Percentiles rank a stretch among this genome's conserved stretches.
Evolutionary conservation across 176 grass and related monocot genomes (phyloP).

Genomic region (Puya raimondii): DNA sequence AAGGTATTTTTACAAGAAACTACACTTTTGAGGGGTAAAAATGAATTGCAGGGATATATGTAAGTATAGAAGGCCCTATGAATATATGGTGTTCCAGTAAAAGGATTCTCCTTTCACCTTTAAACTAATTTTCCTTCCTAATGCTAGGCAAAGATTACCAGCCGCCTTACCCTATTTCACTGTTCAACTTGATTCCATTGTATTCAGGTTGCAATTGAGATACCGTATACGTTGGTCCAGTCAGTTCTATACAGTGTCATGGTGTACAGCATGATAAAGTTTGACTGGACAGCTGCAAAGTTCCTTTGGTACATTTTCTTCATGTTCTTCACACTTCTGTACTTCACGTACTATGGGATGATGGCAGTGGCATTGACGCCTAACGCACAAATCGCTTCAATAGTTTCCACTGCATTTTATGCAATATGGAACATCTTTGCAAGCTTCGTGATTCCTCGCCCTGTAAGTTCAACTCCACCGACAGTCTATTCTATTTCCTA

Average conservation of each 20-base stretch:
- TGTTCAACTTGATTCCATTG: neutral
- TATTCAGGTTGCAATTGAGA: constrained; percentile 10
- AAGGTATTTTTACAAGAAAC: too few relatives aligned
- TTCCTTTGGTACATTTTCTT: constrained; percentile 59
- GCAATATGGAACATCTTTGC: constrained; percentile 20
- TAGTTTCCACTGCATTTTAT: constrained; percentile 18
- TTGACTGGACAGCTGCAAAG: constrained; percentile 18
- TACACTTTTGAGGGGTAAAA: too few relatives aligned
- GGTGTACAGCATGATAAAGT: constrained; percentile 5
- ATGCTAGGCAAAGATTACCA: too few relatives aligned
- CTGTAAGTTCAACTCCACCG: neutral
- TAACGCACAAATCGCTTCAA: constrained; percentile 6
- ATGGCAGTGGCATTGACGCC: constrained; percentile 17
- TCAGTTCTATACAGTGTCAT: constrained; percentile 3
- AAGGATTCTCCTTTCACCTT: neutral
- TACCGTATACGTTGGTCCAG: constrained; percentile 4
- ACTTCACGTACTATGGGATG: constrained; percentile 19
- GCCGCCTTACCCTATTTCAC: too few relatives aligned
- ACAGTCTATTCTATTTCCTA: too few relatives aligned
- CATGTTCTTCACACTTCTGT: constrained; percentile 54
- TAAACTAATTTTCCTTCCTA: too few relatives aligned
- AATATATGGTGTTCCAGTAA: too few relatives aligned
- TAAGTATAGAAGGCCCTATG: too few relatives aligned
- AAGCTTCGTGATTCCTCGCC: constrained; percentile 11
- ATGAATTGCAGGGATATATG: too few relatives aligned